Base-by-base conservation (phyloP, 176 grass and related monocot genomes). In the Oryza rufipogon region DNA sequence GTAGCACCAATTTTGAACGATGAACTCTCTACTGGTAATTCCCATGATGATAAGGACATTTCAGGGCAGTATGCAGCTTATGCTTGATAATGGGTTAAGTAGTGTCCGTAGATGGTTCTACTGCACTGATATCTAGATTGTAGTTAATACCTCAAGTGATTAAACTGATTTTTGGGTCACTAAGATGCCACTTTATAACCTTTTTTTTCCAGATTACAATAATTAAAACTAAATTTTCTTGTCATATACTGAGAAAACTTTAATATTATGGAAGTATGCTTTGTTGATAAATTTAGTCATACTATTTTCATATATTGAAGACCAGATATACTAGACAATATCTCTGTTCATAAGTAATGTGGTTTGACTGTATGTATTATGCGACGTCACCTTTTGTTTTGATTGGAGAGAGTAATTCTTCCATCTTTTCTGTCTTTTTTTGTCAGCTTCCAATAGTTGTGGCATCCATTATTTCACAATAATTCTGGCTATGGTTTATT, bases 401-500 rank as follows among this genome's bases (percentile, higher is more conserved):
- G 56, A 19, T 56, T 56, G 52, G 52, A 56, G 16, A 19, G 19
- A 58, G 4, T 58, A 63, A 63, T 63, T 63, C 58, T 9, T 66
- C 20, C 39, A 63, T 83, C 45, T 73, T 67, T 32, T 32, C 30
- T 32, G 2, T 32, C 30, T 32, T 7, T n/a, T 36, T 13, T 61
- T 74, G 19, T 58, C 54, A 58, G 34, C 45, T 12, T 74, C 54
- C 26, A 64, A 25, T 49, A 8, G 48, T 75, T 70, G 20, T 7
- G 58, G 44, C 61, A 52, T 70, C 46, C 8, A 20, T 16, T 20
- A 7, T 11, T 51, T 73, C 33, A 73, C 10, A 46, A 0, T 15
- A 23, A 75, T 81, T 87, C 46, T 67, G 33, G 75, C 7, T 26
- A 32, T 16, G 1, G 13, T 68, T 26, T 81, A 34, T 75, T 73